Conservation (phyloP, 2,329 filamentous ascomycete species). For the Sarocladium oryzae region DNA sequence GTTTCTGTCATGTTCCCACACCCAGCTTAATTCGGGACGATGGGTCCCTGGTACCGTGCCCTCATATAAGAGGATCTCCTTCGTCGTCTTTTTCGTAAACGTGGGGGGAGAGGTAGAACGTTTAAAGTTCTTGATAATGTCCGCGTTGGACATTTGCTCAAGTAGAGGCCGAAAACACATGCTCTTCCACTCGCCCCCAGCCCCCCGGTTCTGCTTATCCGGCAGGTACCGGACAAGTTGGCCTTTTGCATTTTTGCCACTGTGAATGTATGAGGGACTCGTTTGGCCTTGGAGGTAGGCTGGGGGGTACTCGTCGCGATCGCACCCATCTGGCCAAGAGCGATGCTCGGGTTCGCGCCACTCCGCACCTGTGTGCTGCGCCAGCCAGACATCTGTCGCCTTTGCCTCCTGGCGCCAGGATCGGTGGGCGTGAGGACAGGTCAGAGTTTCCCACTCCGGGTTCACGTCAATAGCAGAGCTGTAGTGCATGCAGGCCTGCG, state of each 20-base stretch:
- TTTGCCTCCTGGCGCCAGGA: conserved; percentile 6
- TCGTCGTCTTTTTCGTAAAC: no score
- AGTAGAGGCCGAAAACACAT: no score
- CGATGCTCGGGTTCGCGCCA: no score
- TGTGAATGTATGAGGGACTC: not conserved
- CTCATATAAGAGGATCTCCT: no score
- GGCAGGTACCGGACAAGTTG: not conserved
- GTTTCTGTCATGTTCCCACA: not conserved
- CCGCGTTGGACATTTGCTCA: no score
- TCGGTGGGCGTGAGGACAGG: conserved; percentile 12
- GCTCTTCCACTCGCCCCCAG: no score
- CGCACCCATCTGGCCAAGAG: no score
- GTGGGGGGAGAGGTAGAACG: no score
- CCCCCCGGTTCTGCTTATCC: not conserved
- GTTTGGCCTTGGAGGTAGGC: not conserved
- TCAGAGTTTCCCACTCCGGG: conserved; percentile 10
- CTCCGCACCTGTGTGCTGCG: not conserved
- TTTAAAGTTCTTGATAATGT: no score
- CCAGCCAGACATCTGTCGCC: not conserved
- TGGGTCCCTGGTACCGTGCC: not conserved
- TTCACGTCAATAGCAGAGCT: conserved; percentile 16
- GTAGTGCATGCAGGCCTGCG: conserved; percentile 20
- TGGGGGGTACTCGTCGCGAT: not conserved
- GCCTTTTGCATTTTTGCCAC: not conserved
- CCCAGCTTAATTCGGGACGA: not conserved